Evolutionary conservation across 441 rosid genomes (phyloP), one percentile per base, ranked within the genome.

Genomic region (Eruca vesicaria): DNA sequence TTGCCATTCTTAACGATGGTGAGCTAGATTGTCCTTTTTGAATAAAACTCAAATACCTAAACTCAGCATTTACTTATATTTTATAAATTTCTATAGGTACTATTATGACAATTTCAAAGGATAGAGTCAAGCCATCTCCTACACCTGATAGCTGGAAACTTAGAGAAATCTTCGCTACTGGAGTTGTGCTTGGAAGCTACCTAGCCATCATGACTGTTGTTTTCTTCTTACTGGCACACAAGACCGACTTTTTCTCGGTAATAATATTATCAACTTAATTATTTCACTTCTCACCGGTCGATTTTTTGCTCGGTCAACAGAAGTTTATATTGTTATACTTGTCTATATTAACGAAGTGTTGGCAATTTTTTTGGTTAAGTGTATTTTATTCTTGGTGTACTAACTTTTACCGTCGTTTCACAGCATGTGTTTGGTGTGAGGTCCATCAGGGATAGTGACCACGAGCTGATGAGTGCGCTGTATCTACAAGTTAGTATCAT

Each of bases 1-100:
- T 91, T 73, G 97, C 97, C 57, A 89, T 91, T 77, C 84, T 91
- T 32, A 91, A 91, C 72, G 97, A 91, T 20, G 97, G 56, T 50
- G 11, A 50, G 56, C 21, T 4, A 29, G 7, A 29, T 7, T 3
- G 7, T 29, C 26, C 26, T 23, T 23, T 1, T 23, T 23, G 26
- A 1, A 23, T 23, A 23, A 1, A 23, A 1, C 26, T 23, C 26
- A 23, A 23, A 3, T 23, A 1, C 26, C 1, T 3, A 28, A 28
- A 5, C n/a, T n/a, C n/a, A n/a, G n/a, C n/a, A n/a, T n/a, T 28
- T 28, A 28, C 5, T 28, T 28, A 28, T 28, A 29, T 5, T 18
- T 43, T 43, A 43, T 43, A 18, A n/a, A 18, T 43, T 43, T 43
- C 50, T n/a, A 43, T 43, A 43, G 50, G 96, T 20, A 38, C 68